Percentiles rank a stretch among this genome's conserved stretches.
phyloP scores from a whole-genome alignment of 257 asterid genomes.

The Ophiorrhiza pumila region DNA sequence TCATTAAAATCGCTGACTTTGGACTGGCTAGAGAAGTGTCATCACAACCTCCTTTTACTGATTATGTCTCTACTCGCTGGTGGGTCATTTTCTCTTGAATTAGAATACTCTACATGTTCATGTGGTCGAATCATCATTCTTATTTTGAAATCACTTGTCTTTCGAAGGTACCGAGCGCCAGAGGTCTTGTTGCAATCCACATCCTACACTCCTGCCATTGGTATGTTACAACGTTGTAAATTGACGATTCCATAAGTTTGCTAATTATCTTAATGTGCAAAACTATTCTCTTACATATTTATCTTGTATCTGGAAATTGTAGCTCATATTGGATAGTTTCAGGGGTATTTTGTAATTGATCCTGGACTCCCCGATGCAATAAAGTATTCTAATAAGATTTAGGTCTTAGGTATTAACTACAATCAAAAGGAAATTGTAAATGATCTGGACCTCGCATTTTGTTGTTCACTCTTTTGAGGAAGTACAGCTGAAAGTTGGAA shows the following conservation, averaged over 20 bases:
- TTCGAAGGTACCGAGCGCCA: constrained; percentile 91
- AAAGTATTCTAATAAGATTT: background rate
- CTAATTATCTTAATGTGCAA: background rate
- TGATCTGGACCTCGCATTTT: too few species aligned
- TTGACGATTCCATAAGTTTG: background rate
- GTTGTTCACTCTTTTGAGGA: too few species aligned
- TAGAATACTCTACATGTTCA: constrained; percentile 1
- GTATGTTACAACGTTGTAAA: constrained; percentile 35
- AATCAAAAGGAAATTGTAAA: too few species aligned
- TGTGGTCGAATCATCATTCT: constrained; percentile 15
- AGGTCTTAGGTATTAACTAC: background rate
- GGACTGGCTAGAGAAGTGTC: constrained; percentile 96
- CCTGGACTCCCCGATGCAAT: background rate
- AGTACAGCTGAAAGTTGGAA: too few species aligned
- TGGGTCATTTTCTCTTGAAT: constrained; percentile 36
- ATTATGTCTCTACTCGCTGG: constrained; percentile 99
- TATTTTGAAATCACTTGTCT: constrained; percentile 16
- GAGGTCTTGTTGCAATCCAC: constrained; percentile 84
- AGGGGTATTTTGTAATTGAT: background rate
- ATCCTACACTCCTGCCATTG: constrained; percentile 80
- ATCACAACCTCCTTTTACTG: constrained; percentile 89
- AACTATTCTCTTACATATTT: background rate
- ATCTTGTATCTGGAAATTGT: background rate
- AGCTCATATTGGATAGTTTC: background rate
- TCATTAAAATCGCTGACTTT: constrained; percentile 89